These are phyloP conservation scores for Aspergillus brunneoviolaceus DNA, from an alignment of 2,329 filamentous ascomycete genomes.

Conservation along the genomic window DNA sequence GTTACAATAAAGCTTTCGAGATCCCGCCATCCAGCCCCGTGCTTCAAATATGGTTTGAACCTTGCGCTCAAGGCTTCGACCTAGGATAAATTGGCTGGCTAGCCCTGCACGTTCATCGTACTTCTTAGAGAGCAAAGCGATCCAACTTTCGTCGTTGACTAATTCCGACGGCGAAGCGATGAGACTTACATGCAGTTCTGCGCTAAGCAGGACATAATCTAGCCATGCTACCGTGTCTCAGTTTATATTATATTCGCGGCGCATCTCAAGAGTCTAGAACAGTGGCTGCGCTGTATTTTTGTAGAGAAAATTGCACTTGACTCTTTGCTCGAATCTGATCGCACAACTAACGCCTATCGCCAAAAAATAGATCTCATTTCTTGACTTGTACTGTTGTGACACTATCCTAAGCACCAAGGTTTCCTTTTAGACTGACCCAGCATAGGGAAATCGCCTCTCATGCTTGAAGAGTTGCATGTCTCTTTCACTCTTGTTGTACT, in stretches of 20 bases:
- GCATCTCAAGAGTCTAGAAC: too few relatives aligned
- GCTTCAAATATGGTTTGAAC: neutral
- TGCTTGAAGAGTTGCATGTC: neutral
- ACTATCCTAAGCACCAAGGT: too few relatives aligned
- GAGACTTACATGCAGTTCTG: too few relatives aligned
- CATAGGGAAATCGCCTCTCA: neutral
- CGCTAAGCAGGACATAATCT: too few relatives aligned
- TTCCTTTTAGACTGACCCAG: neutral
- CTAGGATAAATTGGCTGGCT: neutral
- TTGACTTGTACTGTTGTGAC: too few relatives aligned
- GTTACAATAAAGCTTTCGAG: neutral
- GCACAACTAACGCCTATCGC: too few relatives aligned
- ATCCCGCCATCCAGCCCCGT: neutral
- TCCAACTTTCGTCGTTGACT: neutral
- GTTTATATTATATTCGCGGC: too few relatives aligned
- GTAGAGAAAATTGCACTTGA: too few relatives aligned
- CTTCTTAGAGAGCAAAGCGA: neutral
- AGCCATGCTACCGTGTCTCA: too few relatives aligned
- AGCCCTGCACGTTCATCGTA: neutral
- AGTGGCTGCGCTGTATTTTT: too few relatives aligned
- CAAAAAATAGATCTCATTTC: too few relatives aligned
- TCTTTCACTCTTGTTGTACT: neutral
- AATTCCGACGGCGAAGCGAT: neutral
- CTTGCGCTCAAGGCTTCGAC: neutral
- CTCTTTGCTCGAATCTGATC: too few relatives aligned